phyloP scores from a whole-genome alignment of 345 rosid genomes.

The Eutrema heterophyllum region DNA sequence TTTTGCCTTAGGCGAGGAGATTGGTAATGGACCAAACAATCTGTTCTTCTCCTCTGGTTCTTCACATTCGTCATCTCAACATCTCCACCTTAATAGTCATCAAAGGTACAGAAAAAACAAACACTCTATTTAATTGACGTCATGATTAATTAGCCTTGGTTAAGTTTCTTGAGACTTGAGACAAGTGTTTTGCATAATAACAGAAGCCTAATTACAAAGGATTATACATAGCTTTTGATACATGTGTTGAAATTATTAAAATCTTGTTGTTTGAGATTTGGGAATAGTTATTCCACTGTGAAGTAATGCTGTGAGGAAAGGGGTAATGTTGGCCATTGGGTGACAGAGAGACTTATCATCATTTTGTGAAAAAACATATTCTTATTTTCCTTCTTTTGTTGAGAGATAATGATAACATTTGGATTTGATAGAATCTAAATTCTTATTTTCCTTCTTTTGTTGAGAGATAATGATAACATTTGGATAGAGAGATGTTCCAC shows the following conservation, averaged over 20 bases:
- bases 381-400: constrained; percentile 19
- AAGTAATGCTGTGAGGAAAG: constrained; percentile 30
- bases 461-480: too few species aligned
- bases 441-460: too few species aligned
- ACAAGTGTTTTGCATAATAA: neutral
- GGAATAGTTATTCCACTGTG: constrained; percentile 17
- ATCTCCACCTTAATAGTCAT: constrained; percentile 22
- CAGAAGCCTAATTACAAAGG: neutral
- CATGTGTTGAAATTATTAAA: neutral
- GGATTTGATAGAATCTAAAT: constrained; percentile 35
- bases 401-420: constrained; percentile 27
- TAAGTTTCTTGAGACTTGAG: neutral
- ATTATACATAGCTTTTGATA: neutral
- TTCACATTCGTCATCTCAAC: constrained; percentile 21
- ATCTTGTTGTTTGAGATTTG: neutral
- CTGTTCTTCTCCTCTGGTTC: constrained; percentile 23
- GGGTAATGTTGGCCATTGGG: constrained; percentile 37
- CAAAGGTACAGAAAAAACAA: constrained; percentile 16
- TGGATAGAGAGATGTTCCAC: too few species aligned
- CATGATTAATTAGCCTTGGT: constrained; percentile 1
- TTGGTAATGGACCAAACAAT: constrained; percentile 19
- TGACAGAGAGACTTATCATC: constrained; percentile 31
- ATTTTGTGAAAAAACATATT: constrained; percentile 17
- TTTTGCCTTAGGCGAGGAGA: constrained; percentile 23
- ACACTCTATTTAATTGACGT: neutral